Percentiles rank a stretch among this genome's conserved stretches.
These are phyloP conservation scores for Cutaneotrichosporon dermatis DNA, from an alignment of 1,284 basidiomycete species.

Conservation along the genomic window DNA sequence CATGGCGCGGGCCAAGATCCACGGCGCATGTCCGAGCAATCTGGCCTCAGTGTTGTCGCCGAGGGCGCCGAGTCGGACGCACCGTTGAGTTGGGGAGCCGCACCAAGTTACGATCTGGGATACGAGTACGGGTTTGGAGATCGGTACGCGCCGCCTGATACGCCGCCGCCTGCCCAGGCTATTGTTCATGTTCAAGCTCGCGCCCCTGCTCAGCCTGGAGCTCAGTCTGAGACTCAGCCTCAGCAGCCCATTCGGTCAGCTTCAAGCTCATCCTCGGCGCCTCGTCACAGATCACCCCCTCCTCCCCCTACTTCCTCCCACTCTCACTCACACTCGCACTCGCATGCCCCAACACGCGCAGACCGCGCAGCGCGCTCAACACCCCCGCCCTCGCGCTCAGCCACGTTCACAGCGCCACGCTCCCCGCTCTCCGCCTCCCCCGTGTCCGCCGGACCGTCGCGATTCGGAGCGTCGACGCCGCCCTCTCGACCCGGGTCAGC, in stretches of 20 bases:
- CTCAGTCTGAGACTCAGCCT: no score
- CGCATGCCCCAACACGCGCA: no score
- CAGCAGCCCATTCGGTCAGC: no score
- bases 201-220: no score
- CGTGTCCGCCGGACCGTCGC: not conserved
- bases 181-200: no score
- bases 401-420: not conserved
- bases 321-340: no score
- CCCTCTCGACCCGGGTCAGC: not conserved
- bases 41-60: not conserved
- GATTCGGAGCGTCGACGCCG: not conserved
- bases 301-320: not conserved
- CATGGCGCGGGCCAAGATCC: no score
- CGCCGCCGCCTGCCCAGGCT: not conserved
- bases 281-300: not conserved
- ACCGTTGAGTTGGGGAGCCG: not conserved
- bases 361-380: not conserved
- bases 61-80: not conserved
- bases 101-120: not conserved
- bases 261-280: no score
- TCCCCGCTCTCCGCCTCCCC: not conserved
- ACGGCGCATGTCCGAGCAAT: not conserved
- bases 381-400: not conserved
- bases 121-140: not conserved
- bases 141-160: not conserved